These are phyloP conservation scores for Tylopilus intermedius DNA, from an alignment of 768 basidiomycete genomes.

Conservation along the genomic window DNA sequence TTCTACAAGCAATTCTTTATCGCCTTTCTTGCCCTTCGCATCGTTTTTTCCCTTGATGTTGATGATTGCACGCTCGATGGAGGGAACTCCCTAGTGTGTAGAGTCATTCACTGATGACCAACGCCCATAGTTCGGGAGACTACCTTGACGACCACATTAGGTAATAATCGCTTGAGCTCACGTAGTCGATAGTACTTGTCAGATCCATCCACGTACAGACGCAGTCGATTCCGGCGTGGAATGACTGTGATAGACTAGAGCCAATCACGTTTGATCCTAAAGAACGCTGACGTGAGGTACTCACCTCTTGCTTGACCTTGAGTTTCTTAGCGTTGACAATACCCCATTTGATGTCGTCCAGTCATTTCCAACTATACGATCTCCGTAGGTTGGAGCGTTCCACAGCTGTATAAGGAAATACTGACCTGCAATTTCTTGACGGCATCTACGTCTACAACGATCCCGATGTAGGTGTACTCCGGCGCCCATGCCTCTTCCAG, in stretches of 20 bases:
- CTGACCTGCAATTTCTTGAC: constrained; percentile 82
- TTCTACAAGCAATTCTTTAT: constrained; percentile 92
- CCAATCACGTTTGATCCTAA: not conserved
- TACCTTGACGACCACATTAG: constrained; percentile 89
- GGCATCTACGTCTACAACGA: constrained; percentile 85
- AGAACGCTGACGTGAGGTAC: not conserved
- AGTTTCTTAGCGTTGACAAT: constrained; percentile 83
- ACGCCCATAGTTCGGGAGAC: not conserved
- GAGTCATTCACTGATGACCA: not conserved
- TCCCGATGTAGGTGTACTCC: constrained; percentile 86
- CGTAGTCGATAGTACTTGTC: constrained; percentile 83
- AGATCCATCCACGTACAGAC: constrained; percentile 72
- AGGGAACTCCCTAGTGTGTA: constrained; percentile 64
- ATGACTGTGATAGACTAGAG: constrained; percentile 72
- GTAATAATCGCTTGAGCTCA: constrained; percentile 77
- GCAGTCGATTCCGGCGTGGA: constrained; percentile 65
- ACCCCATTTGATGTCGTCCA: constrained; percentile 91
- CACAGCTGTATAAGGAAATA: not conserved
- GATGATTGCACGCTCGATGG: constrained; percentile 90
- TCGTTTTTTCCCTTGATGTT: constrained; percentile 91
- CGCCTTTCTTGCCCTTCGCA: constrained; percentile 70
- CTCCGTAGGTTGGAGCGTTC: not conserved
- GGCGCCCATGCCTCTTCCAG: constrained; percentile 96
- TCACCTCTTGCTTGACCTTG: constrained; percentile 85
- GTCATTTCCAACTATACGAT: constrained; percentile 73